Evolutionary conservation across 768 basidiomycete genomes (phyloP).

Genomic region (Amanita pallidorosea): DNA sequence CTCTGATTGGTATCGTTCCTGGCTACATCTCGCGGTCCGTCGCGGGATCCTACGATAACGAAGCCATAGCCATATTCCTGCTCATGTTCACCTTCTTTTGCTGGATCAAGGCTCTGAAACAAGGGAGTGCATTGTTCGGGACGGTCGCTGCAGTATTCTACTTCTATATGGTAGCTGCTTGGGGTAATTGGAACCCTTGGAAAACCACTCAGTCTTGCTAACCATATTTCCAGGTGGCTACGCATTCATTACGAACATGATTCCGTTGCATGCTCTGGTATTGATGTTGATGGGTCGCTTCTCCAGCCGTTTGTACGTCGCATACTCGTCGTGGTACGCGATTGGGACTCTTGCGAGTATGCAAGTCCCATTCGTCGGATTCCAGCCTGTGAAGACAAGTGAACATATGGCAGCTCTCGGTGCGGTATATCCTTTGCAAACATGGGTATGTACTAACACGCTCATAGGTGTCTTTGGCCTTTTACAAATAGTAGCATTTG

Average conservation of each 20-base stretch:
- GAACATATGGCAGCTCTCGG: conserved; percentile 99
- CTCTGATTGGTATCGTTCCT: conserved; percentile 96
- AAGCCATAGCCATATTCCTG: conserved; percentile 99
- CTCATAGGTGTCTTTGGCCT: conserved; percentile 83
- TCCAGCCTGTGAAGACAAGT: conserved; percentile 94
- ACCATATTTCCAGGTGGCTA: conserved; percentile 61
- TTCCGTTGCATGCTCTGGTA: conserved; percentile 90
- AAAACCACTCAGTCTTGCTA: conserved; percentile 3
- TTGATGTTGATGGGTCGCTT: conserved; percentile 95
- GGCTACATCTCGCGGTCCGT: conserved; percentile 99
- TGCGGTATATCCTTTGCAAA: conserved; percentile 19
- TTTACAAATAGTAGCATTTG: conserved; percentile 91
- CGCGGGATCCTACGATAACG: conserved; percentile 98
- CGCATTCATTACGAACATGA: conserved; percentile 99
- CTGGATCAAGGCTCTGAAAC: conserved; percentile 95
- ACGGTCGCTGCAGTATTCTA: conserved; percentile 91
- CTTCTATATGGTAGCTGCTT: conserved; percentile 99
- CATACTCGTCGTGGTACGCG: conserved; percentile 96
- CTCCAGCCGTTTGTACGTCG: conserved; percentile 84
- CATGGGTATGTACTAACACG: conserved; percentile 1
- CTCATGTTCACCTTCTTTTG: conserved; percentile 98
- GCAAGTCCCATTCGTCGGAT: conserved; percentile 99
- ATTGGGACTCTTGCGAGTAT: conserved; percentile 96
- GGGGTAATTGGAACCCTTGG: conserved; percentile 50
- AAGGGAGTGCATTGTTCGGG: conserved; percentile 87